Evolutionary conservation across 352 stramenopile genomes (phyloP).

Genomic region (Phytophthora citricola): DNA sequence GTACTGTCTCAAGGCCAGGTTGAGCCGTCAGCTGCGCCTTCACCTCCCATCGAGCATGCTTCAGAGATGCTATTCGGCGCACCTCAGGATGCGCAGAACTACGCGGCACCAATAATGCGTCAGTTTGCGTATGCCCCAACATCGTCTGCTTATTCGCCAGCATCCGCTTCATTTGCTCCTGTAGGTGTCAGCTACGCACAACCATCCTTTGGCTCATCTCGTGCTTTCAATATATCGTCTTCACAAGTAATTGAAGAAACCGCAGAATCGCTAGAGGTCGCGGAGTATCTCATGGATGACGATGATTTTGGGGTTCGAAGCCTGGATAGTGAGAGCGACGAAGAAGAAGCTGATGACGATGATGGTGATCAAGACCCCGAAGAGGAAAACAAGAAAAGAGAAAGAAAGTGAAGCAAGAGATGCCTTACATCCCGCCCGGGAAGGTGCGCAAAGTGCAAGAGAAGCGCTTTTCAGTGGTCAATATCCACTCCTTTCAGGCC

Average conservation of each 20-base stretch:
- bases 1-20: conserved; percentile 39
- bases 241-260: neutral
- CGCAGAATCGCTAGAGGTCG: neutral
- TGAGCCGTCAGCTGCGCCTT: conserved; percentile 6
- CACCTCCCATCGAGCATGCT: neutral
- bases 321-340: conserved; percentile 30
- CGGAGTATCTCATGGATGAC: conserved; percentile 6
- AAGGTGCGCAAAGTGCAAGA: conserved; percentile 58
- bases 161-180: neutral
- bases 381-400: conserved; percentile 16
- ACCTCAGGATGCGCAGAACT: neutral
- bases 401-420: conserved; percentile 31
- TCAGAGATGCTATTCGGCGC: neutral
- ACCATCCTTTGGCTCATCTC: conserved; percentile 7
- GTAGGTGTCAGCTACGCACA: neutral
- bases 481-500: conserved; percentile 39
- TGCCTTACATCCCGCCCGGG: conserved; percentile 45
- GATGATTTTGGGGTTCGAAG: conserved; percentile 33
- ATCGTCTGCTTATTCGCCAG: no score
- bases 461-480: conserved; percentile 43
- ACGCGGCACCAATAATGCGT: conserved; percentile 1
- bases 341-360: conserved; percentile 14
- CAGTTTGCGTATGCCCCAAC: neutral
- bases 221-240: neutral
- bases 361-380: conserved; percentile 7